Base-by-base conservation (phyloP, 768 basidiomycete species). In the Podaxis sp. region DNA sequence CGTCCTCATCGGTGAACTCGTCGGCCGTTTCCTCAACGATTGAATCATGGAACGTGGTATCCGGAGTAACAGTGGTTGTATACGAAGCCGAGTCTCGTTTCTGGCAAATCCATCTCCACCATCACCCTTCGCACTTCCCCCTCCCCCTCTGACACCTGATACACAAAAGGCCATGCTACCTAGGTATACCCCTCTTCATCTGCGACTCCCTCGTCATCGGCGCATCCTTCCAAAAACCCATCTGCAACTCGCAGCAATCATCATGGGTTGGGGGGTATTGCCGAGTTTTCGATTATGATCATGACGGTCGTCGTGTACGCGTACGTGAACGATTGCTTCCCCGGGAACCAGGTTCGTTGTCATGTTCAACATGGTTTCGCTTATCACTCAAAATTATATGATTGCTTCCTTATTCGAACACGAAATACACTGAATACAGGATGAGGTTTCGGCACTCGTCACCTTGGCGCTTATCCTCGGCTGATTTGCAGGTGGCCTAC, bases 211-310 rank as follows among this genome's bases (percentile, higher is more conserved):
- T 84, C 46, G 64, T 79, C 3, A 72, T 87, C 7, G 85, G 84
- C 3, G 80, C 76, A 1, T 68, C 79, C 0, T 72, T 85, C 52
- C 74, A 84, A 64, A 78, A 79, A 21, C 21, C 13, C 77, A 81
- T 50, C 68, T 81, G 0, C 75, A 72, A 40, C 68, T 78, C 18
- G 81, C 74, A 6, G 81, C 77, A 0, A 68, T 85, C 38, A 75
- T 86, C 50, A 80, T 85, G 71, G 85, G 85, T 6, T 87, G 85
- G 85, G 85, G 85, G 83, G 82, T 4, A 77, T 85, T 50, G 77
- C 80, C 1, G 73, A 79, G 57, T 70, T 81, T 11, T 74, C 79
- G 0, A 70, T 80, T 55, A 79, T 84, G 76, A 75, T 85, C 57
- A 78, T 76, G 66, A 84, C 83, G 0, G 81, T 82, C 44, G 79